phyloP scores from a whole-genome alignment of 2,329 filamentous ascomycete species.

The Acrocalymma vagum region DNA sequence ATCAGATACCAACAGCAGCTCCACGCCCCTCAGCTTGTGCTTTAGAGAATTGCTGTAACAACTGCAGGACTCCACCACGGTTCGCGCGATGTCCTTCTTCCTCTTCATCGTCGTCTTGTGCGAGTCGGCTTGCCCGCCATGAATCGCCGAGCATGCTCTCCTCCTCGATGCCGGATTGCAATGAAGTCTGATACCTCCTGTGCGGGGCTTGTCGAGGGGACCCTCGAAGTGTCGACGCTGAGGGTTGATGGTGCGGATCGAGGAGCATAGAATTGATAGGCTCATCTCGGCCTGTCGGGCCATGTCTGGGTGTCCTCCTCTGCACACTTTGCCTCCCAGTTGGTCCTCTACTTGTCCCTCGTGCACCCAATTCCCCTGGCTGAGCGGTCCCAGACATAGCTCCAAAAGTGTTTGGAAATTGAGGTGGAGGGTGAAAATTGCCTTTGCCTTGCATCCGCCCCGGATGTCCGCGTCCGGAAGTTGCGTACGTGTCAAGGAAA shows the following conservation, averaged over 20 bases:
- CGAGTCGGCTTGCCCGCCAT: conserved; percentile 57
- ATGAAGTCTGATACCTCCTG: conserved; percentile 53
- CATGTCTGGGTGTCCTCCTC: conserved; percentile 33
- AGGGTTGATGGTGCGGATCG: conserved; percentile 78
- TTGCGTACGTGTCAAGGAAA: conserved; percentile 86
- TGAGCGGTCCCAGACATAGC: conserved; percentile 55
- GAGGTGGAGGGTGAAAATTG: conserved; percentile 77
- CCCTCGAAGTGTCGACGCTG: conserved; percentile 54
- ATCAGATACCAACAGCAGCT: conserved; percentile 41
- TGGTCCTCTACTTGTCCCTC: conserved; percentile 36
- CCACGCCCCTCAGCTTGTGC: conserved; percentile 62
- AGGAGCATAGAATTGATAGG: conserved; percentile 78
- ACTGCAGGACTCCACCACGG: conserved; percentile 68
- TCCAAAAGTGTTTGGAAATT: conserved; percentile 72
- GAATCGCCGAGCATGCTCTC: conserved; percentile 70
- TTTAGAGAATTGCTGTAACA: conserved; percentile 74
- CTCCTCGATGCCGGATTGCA: conserved; percentile 52
- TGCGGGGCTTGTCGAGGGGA: conserved; percentile 57
- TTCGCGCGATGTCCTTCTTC: conserved; percentile 52
- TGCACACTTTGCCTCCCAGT: conserved; percentile 29
- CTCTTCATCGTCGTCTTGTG: conserved; percentile 56
- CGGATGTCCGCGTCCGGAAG: conserved; percentile 40
- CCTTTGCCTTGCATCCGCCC: conserved; percentile 54
- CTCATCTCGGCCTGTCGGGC: conserved; percentile 50
- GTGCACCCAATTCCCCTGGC: conserved; percentile 54